Base-by-base conservation (phyloP, 164 flowering plant genomes). In the Malania oleifera region DNA sequence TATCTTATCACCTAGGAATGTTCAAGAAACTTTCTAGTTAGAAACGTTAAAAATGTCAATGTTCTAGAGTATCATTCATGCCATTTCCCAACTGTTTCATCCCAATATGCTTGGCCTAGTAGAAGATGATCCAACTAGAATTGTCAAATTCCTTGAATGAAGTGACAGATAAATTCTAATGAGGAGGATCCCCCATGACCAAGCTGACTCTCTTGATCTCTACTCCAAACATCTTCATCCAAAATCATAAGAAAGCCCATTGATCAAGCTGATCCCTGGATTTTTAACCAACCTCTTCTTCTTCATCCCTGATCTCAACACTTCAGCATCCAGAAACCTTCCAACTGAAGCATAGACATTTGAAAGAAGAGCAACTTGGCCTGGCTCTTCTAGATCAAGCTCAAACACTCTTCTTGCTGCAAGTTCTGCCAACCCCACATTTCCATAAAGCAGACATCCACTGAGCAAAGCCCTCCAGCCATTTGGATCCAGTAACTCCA, bases 331-430 rank as follows among this genome's bases (percentile, higher is more conserved):
- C 49, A 67, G 56, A 48, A 70, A 76, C 67, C 73, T 73, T 20
- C 75, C 80, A 56, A 54, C 66, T 26, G 76, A 71, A 55, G 80
- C 77, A 73, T 75, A 75, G 29, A 73, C 61, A 60, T 77, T 75
- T 5, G 80, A 77, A 22, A 80, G 73, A 37, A 77, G 75, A 60
- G 75, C 77, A 3, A 61, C 43, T 20, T 71, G 70, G n/a, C 63
- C 77, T 12, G 76, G 34, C 18, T 69, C 76, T 14, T 51, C 57
- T 1, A 64, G 66, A 44, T 72, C 70, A 15, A 46, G 46, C 63
- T 70, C 53, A 24, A 52, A 59, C 24, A 75, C 44, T 60, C 35
- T 67, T 37, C 56, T 50, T 44, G 73, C 78, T 2, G 64, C 77
- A 56, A 70, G n/a, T 69, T 77, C 73, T 51, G 78, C 84, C 28